These are phyloP conservation scores for Aspergillus incahuasiensis DNA, from an alignment of 495 filamentous ascomycete genomes.

Conservation along the genomic window DNA sequence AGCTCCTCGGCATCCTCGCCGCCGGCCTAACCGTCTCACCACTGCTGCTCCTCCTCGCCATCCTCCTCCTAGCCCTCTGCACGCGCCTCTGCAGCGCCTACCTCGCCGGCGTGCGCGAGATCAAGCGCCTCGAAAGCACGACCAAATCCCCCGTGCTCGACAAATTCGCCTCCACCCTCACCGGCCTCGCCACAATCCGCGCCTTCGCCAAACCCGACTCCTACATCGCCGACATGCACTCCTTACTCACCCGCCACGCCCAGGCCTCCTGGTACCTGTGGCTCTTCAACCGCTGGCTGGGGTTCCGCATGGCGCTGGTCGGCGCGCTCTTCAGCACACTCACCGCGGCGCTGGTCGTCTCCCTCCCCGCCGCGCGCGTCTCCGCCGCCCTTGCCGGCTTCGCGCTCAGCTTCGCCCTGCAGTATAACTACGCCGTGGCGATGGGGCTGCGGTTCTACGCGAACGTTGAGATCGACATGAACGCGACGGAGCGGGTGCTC, in stretches of 20 bases:
- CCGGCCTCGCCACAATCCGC: constrained; percentile 67
- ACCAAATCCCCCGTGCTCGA: constrained; percentile 70
- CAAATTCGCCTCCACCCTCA: constrained; percentile 60
- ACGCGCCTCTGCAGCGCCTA: constrained; percentile 54
- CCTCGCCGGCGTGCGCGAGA: constrained; percentile 63
- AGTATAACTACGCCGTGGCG: constrained; percentile 48
- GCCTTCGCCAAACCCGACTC: constrained; percentile 58
- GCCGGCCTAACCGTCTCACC: constrained; percentile 29
- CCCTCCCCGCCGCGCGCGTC: constrained; percentile 56
- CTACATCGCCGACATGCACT: constrained; percentile 62
- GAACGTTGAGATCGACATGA: constrained; percentile 73
- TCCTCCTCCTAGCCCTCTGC: constrained; percentile 36
- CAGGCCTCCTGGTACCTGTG: constrained; percentile 59
- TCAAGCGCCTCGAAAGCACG: constrained; percentile 66
- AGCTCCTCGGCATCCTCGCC: constrained; percentile 25
- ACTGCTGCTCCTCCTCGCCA: constrained; percentile 21
- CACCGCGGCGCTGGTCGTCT: constrained; percentile 61
- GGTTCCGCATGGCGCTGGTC: constrained; percentile 62
- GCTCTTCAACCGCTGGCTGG: constrained; percentile 71
- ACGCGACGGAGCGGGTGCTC: constrained; percentile 74
- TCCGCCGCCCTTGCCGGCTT: constrained; percentile 78
- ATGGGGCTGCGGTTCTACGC: constrained; percentile 48
- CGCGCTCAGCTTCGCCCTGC: constrained; percentile 57
- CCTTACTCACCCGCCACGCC: constrained; percentile 55
- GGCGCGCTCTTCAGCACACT: constrained; percentile 65